Conservation (phyloP, 108 stramenopile species). For the Cyclotella cryptica region DNA sequence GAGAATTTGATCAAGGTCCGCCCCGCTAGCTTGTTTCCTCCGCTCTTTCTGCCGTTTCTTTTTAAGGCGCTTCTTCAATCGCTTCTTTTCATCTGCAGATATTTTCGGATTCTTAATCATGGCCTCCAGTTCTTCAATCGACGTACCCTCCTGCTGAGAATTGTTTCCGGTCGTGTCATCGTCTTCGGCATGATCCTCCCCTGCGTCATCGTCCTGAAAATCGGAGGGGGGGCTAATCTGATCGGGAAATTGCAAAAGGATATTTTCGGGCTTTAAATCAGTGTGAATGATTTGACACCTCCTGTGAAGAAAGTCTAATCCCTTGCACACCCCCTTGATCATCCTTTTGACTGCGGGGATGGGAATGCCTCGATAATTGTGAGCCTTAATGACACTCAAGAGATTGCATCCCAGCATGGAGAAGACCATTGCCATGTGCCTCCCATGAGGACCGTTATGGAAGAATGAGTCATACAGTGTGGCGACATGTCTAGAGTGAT, state of each 20-base stretch:
- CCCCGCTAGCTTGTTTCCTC: conserved; percentile 51
- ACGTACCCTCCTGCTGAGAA: conserved; percentile 39
- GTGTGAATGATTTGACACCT: conserved; percentile 98
- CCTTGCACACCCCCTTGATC: conserved; percentile 89
- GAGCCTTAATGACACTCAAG: conserved; percentile 95
- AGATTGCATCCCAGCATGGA: conserved; percentile 97
- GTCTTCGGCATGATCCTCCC: conserved; percentile 35
- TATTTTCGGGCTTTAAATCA: conserved; percentile 98
- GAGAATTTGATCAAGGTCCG: conserved; percentile 44
- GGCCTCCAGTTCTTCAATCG: conserved; percentile 72
- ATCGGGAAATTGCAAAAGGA: conserved; percentile 83
- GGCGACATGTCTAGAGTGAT: conserved; percentile 82
- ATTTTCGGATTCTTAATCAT: conserved; percentile 60
- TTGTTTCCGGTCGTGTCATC: conserved; percentile 23
- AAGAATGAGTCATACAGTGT: conserved; percentile 95
- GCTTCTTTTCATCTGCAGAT: conserved; percentile 67
- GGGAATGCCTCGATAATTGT: conserved; percentile 94
- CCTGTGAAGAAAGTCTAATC: conserved; percentile 94
- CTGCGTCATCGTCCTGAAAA: conserved; percentile 31
- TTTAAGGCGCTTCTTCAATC: conserved; percentile 74
- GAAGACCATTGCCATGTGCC: conserved; percentile 99
- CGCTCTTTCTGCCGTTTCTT: conserved; percentile 80
- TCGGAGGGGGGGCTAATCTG: conserved; percentile 35
- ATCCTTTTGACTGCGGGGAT: conserved; percentile 91
- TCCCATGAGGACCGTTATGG: conserved; percentile 95